Evolutionary conservation across 75 land plant genomes (phyloP).

Genomic region (Pinus tabuliformis): DNA sequence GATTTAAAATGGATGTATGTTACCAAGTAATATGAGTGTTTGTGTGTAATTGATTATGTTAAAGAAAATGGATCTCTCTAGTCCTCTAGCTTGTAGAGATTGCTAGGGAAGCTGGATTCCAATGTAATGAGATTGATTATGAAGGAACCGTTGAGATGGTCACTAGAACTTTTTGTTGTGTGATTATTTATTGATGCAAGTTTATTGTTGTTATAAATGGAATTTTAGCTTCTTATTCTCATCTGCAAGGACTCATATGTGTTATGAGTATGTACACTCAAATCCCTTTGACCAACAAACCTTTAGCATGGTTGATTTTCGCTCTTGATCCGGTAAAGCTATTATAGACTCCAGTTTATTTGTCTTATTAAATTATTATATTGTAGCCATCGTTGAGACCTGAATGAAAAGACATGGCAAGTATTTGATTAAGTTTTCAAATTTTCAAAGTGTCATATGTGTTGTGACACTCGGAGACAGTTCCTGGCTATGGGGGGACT

Average conservation of each 20-base stretch:
- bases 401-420: not conserved
- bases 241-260: slow-evolving; percentile 50
- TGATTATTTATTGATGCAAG: slow-evolving; percentile 19
- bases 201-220: slow-evolving; percentile 58
- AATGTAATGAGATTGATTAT: not conserved
- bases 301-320: slow-evolving; percentile 65
- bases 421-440: not conserved
- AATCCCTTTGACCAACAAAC: slow-evolving; percentile 43
- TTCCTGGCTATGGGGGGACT: too few species aligned
- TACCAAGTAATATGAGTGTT: too few species aligned
- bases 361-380: too few species aligned
- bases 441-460: too few species aligned
- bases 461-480: too few species aligned
- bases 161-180: not conserved
- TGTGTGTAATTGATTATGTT: too few species aligned
- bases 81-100: too few species aligned
- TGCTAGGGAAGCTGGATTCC: not conserved
- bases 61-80: too few species aligned
- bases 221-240: slow-evolving; percentile 46
- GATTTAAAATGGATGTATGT: too few species aligned
- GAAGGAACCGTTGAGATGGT: not conserved
- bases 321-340: slow-evolving; percentile 59
- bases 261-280: slow-evolving; percentile 32
- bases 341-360: too few species aligned
- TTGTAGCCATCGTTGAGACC: not conserved